phyloP scores from a whole-genome alignment of 75 land plant species.

The Pinus taeda region DNA sequence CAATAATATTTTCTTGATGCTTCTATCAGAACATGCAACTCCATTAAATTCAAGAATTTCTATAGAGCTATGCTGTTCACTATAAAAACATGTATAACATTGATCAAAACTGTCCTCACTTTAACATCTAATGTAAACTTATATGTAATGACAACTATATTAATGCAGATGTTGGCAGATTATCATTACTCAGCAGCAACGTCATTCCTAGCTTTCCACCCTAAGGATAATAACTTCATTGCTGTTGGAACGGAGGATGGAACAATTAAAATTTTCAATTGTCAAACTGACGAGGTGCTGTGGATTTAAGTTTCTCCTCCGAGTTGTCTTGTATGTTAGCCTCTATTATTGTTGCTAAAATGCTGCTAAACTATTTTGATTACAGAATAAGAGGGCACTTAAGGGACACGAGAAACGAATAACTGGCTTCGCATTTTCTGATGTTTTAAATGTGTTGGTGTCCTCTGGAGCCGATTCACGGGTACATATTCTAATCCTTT shows the following conservation, averaged over 20 bases:
- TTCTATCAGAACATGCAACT: not conserved
- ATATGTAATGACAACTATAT: not conserved
- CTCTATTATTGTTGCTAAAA: not conserved
- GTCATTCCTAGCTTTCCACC: conserved; percentile 12
- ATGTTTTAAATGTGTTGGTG: conserved; percentile 49
- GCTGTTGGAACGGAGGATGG: conserved; percentile 24
- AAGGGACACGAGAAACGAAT: conserved; percentile 67
- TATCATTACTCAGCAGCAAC: conserved; percentile 22
- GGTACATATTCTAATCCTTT: conserved; percentile 21
- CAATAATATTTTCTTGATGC: not conserved
- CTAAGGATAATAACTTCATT: conserved; percentile 20
- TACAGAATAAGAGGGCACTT: not conserved
- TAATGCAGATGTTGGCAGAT: conserved; percentile 16
- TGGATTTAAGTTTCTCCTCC: not conserved
- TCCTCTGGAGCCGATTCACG: conserved; percentile 78
- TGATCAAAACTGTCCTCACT: too few relatives aligned
- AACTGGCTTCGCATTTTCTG: conserved; percentile 66
- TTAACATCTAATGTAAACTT: too few relatives aligned
- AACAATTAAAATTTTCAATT: conserved; percentile 17
- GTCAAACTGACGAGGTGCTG: not conserved
- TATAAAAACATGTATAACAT: too few relatives aligned
- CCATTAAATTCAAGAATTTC: not conserved
- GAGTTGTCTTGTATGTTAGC: not conserved
- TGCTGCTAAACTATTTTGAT: not conserved
- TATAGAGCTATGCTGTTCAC: too few relatives aligned